Evolutionary conservation across 305 asterid species (phyloP), one percentile per base, ranked within the genome.

Genomic region (Rubia balearica): DNA sequence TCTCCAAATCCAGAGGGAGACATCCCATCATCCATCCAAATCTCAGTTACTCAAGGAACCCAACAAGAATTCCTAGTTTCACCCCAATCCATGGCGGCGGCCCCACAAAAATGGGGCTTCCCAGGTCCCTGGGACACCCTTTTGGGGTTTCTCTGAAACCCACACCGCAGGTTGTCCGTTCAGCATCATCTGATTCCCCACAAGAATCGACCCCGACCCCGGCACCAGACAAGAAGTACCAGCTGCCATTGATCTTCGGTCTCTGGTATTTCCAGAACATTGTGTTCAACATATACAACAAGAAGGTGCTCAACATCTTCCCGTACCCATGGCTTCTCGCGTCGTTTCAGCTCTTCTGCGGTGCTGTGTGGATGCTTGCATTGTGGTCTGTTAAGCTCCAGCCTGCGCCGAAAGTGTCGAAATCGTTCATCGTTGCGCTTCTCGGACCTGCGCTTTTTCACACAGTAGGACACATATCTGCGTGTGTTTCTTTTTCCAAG

Each of bases 271-370:
- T 89, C 17, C 96, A 90, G 70, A 92, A 92, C 74, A 92, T 92
- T 42, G 85, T 92, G 24, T 92, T 92, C 83, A 92, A 92, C 68
- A 86, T 92, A 24, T 92, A 78, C 72, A 92, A 92, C 61, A 92
- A 92, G 73, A 92, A 88, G 77, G 96, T 78, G 48, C 80, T 92
- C 73, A 92, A 90, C 57, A 71, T 92, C 27, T 92, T 92, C 72
- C 90, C 97, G 17, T 92, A 83, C 59, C 97, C 98, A 24, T 90
- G 97, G 98, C 84, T 93, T 69, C 95, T 93, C 43, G 98, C 97
- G 36, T 83, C 97, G 2, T 93, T 93, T 74, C 97, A 93, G 87
- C 85, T 93, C 1, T 78, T 93, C 9, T 77, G 84, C 67, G 97
- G 98, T 45, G 85, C 97, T 75, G 68, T 93, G 72, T 93, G 97